These are phyloP conservation scores for Dentiscutata heterogama DNA, from an alignment of 371 early-diverging fungal genomes.

Conservation along the genomic window DNA sequence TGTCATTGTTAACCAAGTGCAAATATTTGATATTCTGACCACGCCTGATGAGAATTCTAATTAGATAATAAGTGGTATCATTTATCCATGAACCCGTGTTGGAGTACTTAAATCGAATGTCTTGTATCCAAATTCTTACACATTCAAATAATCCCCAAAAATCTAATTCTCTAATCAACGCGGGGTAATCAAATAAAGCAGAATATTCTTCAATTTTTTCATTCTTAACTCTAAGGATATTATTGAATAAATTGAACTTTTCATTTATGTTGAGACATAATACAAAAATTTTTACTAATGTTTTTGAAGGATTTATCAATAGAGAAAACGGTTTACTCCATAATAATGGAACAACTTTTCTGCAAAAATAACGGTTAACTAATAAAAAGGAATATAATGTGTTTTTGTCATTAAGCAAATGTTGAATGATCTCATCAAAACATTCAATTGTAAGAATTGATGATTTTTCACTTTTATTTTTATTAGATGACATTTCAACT, in stretches of 20 bases:
- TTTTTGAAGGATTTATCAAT: background rate
- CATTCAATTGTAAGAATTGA: slow-evolving; percentile 1
- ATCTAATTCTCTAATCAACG: slow-evolving; percentile 4
- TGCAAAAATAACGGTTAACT: slow-evolving; percentile 16
- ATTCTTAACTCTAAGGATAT: background rate
- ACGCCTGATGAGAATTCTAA: background rate
- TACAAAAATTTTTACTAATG: background rate
- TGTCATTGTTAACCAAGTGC: background rate
- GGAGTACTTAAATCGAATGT: background rate
- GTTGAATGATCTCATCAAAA: slow-evolving; percentile 22
- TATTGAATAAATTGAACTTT: background rate
- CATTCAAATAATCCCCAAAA: background rate
- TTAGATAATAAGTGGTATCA: background rate
- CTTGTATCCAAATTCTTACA: background rate
- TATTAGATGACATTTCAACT: no score
- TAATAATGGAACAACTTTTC: background rate
- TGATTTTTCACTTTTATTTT: background rate
- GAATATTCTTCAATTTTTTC: background rate
- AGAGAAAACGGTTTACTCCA: slow-evolving; percentile 17
- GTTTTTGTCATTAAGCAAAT: background rate
- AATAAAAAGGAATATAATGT: slow-evolving; percentile 19
- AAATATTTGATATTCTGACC: background rate
- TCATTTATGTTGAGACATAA: background rate
- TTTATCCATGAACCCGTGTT: background rate
- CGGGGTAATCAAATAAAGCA: background rate